These are phyloP conservation scores for Solanum boliviense DNA, from an alignment of 257 asterid genomes.

Conservation along the genomic window DNA sequence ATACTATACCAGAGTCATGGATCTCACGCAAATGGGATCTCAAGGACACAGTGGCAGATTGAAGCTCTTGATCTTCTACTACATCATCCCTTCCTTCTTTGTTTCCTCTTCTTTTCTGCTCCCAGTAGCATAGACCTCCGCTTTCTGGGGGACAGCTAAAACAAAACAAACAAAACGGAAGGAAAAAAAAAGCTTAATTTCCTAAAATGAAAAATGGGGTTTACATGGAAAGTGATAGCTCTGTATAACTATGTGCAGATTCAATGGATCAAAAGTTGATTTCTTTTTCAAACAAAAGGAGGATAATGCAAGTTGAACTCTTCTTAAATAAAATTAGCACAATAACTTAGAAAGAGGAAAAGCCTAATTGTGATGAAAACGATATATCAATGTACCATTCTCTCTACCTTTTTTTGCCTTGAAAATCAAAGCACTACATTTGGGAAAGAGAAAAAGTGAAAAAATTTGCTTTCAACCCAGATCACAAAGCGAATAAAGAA, in stretches of 20 bases:
- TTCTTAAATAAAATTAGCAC: too few species aligned
- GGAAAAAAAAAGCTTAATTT: neutral
- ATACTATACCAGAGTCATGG: conserved; percentile 17
- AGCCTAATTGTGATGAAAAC: too few species aligned
- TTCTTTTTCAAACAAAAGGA: neutral
- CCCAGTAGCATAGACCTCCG: conserved; percentile 18
- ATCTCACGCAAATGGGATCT: conserved; percentile 24
- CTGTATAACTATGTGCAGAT: neutral
- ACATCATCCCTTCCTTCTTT: neutral
- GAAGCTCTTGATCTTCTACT: conserved; percentile 17
- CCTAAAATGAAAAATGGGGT: neutral
- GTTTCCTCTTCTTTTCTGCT: conserved; percentile 11
- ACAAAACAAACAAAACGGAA: neutral
- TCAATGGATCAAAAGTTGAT: neutral
- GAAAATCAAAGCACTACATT: neutral
- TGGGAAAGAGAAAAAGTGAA: neutral
- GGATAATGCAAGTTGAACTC: neutral
- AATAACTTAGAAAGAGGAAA: too few species aligned
- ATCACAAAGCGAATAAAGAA: neutral
- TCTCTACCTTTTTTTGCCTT: neutral
- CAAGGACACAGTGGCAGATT: conserved; percentile 14
- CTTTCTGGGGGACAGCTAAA: conserved; percentile 24
- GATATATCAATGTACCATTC: neutral
- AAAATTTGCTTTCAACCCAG: neutral
- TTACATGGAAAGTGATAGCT: neutral